Evolutionary conservation across 495 filamentous ascomycete genomes (phyloP).

Genomic region (Neurospora sp.): DNA sequence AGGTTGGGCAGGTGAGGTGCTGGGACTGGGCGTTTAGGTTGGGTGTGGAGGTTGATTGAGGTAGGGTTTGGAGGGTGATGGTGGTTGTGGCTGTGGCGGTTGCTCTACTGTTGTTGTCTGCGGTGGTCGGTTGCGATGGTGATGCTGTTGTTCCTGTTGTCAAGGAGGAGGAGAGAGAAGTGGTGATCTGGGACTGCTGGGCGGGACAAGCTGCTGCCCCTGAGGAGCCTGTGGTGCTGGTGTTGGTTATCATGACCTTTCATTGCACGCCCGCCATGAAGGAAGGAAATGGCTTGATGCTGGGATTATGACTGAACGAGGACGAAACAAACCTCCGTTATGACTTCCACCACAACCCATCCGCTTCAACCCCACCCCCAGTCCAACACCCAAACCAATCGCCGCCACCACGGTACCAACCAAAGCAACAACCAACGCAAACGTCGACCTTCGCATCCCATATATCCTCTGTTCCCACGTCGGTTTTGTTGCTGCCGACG

Average conservation of each 20-base stretch:
- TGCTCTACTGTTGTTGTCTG: no score
- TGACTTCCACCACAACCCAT: not conserved
- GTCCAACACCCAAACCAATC: not conserved
- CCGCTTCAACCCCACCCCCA: not conserved
- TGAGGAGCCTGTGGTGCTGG: no score
- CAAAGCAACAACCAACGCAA: not conserved
- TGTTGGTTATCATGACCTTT: no score
- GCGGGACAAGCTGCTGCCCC: no score
- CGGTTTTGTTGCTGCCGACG: not conserved
- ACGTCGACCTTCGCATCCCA: not conserved
- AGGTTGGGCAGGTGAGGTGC: not conserved
- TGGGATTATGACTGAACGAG: not conserved
- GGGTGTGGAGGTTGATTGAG: no score
- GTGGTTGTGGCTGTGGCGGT: no score
- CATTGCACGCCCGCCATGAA: no score
- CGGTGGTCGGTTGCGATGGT: not conserved
- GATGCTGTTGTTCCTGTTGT: not conserved
- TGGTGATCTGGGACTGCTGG: not conserved
- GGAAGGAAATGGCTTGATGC: no score
- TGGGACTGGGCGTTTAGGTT: not conserved
- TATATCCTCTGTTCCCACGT: not conserved
- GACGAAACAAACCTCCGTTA: not conserved
- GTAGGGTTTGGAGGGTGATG: no score
- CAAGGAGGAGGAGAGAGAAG: not conserved
- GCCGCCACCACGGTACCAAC: not conserved